Percentiles rank a stretch among this genome's conserved stretches.
These are phyloP conservation scores for Gnomoniopsis sp. DNA, from an alignment of 2,329 filamentous ascomycete species.

Conservation along the genomic window DNA sequence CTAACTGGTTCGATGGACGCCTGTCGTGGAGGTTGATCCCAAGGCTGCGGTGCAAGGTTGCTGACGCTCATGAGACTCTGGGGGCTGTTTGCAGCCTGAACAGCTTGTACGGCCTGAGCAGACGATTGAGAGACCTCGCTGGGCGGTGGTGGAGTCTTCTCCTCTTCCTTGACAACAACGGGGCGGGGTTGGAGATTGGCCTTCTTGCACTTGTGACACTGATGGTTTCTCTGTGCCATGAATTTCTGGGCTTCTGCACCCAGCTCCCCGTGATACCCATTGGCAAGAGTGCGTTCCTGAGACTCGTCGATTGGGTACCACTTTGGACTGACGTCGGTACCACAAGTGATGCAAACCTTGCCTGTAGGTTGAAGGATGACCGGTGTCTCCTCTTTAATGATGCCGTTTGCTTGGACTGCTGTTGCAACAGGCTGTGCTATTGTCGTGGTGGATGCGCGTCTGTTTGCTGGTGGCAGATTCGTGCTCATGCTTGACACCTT, in stretches of 20 bases:
- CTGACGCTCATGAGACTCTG: conserved; percentile 16
- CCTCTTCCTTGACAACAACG: conserved; percentile 22
- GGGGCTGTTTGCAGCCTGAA: conserved; percentile 17
- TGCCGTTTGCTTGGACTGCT: conserved; percentile 26
- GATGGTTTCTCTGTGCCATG: conserved; percentile 58
- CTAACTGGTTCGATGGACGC: conserved; percentile 6
- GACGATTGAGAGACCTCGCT: conserved; percentile 25
- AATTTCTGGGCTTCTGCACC: conserved; percentile 58
- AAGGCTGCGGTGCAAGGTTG: conserved; percentile 17
- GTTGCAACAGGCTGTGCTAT: conserved; percentile 25
- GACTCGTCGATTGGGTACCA: conserved; percentile 63
- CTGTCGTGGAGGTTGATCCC: conserved; percentile 14
- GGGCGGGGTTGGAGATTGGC: conserved; percentile 42
- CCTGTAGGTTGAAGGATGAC: conserved; percentile 37
- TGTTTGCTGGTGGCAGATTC: conserved; percentile 37
- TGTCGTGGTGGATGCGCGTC: conserved; percentile 55
- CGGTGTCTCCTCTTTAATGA: conserved; percentile 24
- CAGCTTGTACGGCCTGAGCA: conserved; percentile 24
- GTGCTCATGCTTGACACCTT: conserved; percentile 43
- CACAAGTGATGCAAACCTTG: conserved; percentile 62
- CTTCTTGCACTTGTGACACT: conserved; percentile 74
- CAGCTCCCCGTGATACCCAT: conserved; percentile 47
- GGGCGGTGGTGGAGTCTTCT: conserved; percentile 26
- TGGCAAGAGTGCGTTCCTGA: conserved; percentile 50
- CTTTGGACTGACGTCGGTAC: conserved; percentile 68